phyloP scores from a whole-genome alignment of 129 eudicot species.

The Flaveria bidentis region DNA sequence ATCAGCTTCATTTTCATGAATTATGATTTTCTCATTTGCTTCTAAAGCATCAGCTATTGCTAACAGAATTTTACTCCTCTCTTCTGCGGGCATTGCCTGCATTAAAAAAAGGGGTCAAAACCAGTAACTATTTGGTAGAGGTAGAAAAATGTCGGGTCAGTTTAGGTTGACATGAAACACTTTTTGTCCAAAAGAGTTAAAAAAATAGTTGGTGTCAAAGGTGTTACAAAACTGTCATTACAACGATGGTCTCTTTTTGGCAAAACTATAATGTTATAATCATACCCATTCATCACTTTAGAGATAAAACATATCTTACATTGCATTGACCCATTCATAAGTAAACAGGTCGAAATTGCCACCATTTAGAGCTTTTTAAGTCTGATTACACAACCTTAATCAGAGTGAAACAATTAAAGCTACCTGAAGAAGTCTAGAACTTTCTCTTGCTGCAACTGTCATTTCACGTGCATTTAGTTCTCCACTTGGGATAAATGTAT shows the following conservation, averaged over 20 bases:
- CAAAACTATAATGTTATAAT: not conserved
- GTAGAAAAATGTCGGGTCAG: not conserved
- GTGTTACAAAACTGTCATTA: not conserved
- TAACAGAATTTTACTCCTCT: conserved; percentile 71
- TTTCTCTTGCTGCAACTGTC: conserved; percentile 93
- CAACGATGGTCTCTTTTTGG: not conserved
- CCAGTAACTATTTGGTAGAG: not conserved
- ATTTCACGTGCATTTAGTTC: conserved; percentile 74
- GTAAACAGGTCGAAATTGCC: not conserved
- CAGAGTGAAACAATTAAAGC: conserved; percentile 15
- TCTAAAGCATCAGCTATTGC: conserved; percentile 88
- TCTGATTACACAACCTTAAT: conserved; percentile 5
- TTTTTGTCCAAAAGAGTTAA: not conserved
- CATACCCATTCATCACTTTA: not conserved
- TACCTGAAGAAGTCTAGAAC: conserved; percentile 93
- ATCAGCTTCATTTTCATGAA: conserved; percentile 80
- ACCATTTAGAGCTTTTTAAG: not conserved
- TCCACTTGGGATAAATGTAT: conserved; percentile 54
- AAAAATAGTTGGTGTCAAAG: not conserved
- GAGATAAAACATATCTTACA: not conserved
- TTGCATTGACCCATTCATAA: not conserved
- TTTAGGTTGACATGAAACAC: not conserved
- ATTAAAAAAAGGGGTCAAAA: conserved; percentile 7
- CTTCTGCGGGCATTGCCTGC: conserved; percentile 84
- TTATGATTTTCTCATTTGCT: conserved; percentile 59